These are phyloP conservation scores for Fusarium nanum DNA, from an alignment of 2,329 filamentous ascomycete species.

Conservation along the genomic window DNA sequence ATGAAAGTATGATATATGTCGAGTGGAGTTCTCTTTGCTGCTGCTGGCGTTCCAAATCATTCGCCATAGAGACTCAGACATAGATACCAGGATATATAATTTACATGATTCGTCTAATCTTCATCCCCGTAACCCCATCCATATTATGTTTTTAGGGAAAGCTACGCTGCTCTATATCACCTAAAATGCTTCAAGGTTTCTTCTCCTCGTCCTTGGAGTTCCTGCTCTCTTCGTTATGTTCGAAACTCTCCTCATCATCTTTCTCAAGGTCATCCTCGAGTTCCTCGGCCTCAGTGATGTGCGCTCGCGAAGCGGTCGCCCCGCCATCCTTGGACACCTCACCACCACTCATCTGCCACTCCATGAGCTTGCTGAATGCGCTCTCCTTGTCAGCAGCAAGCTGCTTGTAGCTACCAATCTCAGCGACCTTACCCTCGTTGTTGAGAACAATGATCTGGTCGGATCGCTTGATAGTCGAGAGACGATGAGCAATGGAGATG, in stretches of 20 bases:
- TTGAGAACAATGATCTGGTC: slow-evolving; percentile 94
- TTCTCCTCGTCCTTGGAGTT: slow-evolving; percentile 35
- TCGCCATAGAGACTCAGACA: slow-evolving; percentile 41
- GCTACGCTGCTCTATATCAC: slow-evolving; percentile 6
- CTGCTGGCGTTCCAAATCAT: slow-evolving; percentile 27
- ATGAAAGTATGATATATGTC: slow-evolving; percentile 36
- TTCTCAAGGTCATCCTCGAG: slow-evolving; percentile 62
- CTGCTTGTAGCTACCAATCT: slow-evolving; percentile 85
- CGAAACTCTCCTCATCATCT: slow-evolving; percentile 50
- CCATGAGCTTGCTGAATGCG: slow-evolving; percentile 95
- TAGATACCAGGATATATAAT: slow-evolving; percentile 47
- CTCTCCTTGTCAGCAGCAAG: slow-evolving; percentile 79
- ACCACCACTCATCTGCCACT: slow-evolving; percentile 95
- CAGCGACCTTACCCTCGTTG: slow-evolving; percentile 87
- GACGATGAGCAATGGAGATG: slow-evolving; percentile 94
- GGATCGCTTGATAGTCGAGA: slow-evolving; percentile 95
- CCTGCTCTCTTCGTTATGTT: slow-evolving; percentile 46
- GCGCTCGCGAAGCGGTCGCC: slow-evolving; percentile 49
- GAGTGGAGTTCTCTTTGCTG: slow-evolving; percentile 45
- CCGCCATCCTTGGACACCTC: slow-evolving; percentile 64
- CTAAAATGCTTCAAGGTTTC: slow-evolving; percentile 28
- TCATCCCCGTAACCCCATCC: slow-evolving; percentile 11
- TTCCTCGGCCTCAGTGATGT: slow-evolving; percentile 64
- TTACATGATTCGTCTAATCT: slow-evolving; percentile 46
- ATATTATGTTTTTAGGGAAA: slow-evolving; percentile 36